Evolutionary conservation across 176 grass and related monocot genomes (phyloP).

Genomic region (Poa pratensis): DNA sequence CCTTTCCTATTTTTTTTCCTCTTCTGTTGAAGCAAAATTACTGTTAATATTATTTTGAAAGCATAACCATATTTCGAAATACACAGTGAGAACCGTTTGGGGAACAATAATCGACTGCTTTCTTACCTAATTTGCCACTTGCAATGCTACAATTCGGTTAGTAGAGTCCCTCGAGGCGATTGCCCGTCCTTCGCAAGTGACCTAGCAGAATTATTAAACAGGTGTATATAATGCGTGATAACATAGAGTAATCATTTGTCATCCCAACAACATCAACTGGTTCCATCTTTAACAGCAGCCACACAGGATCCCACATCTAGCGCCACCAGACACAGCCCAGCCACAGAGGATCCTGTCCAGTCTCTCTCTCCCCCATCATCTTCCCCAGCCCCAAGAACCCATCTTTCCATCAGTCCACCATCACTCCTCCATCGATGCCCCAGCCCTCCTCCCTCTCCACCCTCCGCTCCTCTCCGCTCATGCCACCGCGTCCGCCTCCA

Average conservation of each 20-base stretch:
- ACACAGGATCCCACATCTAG: not conserved
- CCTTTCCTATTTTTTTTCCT: too few relatives aligned
- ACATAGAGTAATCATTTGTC: constrained; percentile 14
- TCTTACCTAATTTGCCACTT: not conserved
- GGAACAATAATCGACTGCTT: not conserved
- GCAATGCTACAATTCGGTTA: not conserved
- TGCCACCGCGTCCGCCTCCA: constrained; percentile 6
- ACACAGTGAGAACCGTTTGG: not conserved
- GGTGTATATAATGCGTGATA: not conserved
- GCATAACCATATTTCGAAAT: too few relatives aligned
- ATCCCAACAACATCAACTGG: constrained; percentile 20
- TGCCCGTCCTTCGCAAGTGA: not conserved
- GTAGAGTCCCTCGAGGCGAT: not conserved
- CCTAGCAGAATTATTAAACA: not conserved
- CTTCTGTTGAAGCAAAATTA: too few relatives aligned
- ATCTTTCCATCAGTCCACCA: constrained; percentile 33
- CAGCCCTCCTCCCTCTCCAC: not conserved
- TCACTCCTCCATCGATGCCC: constrained; percentile 27
- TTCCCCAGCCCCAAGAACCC: constrained; percentile 34
- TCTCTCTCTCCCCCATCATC: not conserved
- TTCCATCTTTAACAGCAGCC: not conserved
- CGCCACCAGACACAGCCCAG: not conserved
- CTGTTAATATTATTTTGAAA: too few relatives aligned
- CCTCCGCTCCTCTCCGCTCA: not conserved
- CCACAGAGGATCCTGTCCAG: constrained; percentile 6